A percentile compares a stretch with the other conserved stretches of the same genome.
Evolutionary conservation across 148 eudicot genomes (phyloP).

Genomic region (Heliosperma pusillum): DNA sequence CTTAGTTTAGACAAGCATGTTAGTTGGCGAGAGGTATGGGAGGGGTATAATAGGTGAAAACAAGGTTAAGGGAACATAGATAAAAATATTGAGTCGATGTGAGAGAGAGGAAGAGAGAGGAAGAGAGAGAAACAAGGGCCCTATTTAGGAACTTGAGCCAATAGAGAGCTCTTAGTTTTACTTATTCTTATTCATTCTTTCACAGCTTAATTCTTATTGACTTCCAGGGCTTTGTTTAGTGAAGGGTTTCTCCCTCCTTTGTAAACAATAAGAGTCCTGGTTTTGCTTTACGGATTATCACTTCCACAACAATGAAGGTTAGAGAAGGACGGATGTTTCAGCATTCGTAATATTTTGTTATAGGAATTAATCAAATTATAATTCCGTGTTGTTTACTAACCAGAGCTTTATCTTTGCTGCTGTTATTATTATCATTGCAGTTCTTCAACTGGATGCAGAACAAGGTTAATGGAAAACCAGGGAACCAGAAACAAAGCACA

Average conservation of each 20-base stretch:
- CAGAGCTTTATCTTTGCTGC: conserved; percentile 20
- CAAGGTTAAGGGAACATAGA: conserved; percentile 39
- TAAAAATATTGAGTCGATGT: conserved; percentile 27
- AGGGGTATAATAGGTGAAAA: conserved; percentile 35
- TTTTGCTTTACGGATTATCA: conserved; percentile 2
- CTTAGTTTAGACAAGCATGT: conserved; percentile 29
- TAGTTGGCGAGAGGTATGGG: conserved; percentile 30
- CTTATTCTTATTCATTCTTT: conserved; percentile 19
- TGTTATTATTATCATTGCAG: conserved; percentile 58
- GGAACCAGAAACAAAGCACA: conserved; percentile 40
- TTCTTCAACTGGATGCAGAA: conserved; percentile 94
- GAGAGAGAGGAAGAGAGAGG: conserved; percentile 28
- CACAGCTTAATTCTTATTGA: conserved; percentile 39
- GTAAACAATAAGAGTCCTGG: background rate
- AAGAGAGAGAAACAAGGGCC: conserved; percentile 17
- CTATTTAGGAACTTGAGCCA: conserved; percentile 66
- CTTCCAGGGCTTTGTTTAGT: conserved; percentile 41
- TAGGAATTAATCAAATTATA: background rate
- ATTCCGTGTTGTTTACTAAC: conserved; percentile 22
- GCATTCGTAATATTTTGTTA: background rate
- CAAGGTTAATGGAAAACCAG: conserved; percentile 65
- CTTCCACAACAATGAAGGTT: conserved; percentile 50
- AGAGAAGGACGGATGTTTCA: conserved; percentile 11
- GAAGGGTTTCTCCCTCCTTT: conserved; percentile 7
- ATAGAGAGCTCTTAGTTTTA: conserved; percentile 32